A percentile compares a stretch with the other conserved stretches of the same genome.
These are phyloP conservation scores for Curvularia spicifera DNA, from an alignment of 2,329 filamentous ascomycete genomes.

Conservation along the genomic window DNA sequence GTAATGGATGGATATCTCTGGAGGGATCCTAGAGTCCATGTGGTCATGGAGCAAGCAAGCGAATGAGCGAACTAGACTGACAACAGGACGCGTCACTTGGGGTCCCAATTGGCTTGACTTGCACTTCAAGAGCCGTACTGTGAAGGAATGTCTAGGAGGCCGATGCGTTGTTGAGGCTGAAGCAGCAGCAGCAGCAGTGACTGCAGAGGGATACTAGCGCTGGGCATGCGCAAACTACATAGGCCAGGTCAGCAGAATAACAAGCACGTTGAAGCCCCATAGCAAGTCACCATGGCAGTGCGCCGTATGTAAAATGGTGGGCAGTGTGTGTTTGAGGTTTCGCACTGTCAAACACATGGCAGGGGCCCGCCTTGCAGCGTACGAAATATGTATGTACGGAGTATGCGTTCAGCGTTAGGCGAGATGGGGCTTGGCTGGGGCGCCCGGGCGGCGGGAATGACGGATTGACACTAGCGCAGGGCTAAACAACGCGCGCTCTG, in stretches of 20 bases:
- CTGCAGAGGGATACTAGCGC: neutral
- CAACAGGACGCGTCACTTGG: neutral
- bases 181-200: neutral
- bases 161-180: neutral
- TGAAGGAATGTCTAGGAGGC: neutral
- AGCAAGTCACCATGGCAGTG: neutral
- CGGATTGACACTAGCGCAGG: slow-evolving; percentile 15
- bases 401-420: neutral
- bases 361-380: too few relatives aligned
- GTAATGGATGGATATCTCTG: neutral
- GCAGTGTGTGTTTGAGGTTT: neutral
- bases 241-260: neutral
- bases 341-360: neutral
- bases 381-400: too few relatives aligned
- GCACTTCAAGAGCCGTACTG: neutral
- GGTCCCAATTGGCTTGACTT: neutral
- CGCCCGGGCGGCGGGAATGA: neutral
- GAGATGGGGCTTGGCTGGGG: slow-evolving; percentile 7
- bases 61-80: neutral
- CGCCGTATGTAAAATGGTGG: neutral
- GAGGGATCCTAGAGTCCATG: neutral
- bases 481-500: slow-evolving; percentile 22
- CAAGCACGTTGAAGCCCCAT: neutral
- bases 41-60: neutral
- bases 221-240: neutral